These are phyloP conservation scores for Alternaria brassicae DNA, from an alignment of 2,329 filamentous ascomycete genomes.

Conservation along the genomic window DNA sequence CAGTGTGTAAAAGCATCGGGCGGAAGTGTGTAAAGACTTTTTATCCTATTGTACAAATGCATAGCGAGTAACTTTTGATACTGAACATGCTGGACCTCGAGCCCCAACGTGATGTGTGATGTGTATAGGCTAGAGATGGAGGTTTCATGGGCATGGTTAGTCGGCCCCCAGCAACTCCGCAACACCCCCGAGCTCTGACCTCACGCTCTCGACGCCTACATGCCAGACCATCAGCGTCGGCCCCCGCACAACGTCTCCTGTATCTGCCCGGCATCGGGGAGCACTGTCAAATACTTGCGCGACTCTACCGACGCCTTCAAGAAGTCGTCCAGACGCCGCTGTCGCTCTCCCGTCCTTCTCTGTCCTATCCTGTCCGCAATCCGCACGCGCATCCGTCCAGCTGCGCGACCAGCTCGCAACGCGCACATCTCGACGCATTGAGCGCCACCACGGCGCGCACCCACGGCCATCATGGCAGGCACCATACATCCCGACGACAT, in stretches of 20 bases:
- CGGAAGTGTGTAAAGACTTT: not conserved
- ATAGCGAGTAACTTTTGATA: not conserved
- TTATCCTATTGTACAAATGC: constrained; percentile 7
- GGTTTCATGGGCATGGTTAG: not conserved
- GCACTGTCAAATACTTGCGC: constrained; percentile 19
- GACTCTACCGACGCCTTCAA: constrained; percentile 14
- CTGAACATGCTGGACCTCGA: not conserved
- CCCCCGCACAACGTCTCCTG: constrained; percentile 23
- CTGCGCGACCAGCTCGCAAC: constrained; percentile 10
- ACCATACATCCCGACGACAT: constrained; percentile 50
- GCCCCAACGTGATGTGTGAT: not conserved
- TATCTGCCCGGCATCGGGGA: constrained; percentile 18
- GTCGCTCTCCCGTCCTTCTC: constrained; percentile 7
- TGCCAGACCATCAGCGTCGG: constrained; percentile 31
- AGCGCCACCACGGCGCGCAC: constrained; percentile 16
- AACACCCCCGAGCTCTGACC: constrained; percentile 35
- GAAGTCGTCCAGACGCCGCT: constrained; percentile 9
- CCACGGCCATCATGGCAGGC: constrained; percentile 44
- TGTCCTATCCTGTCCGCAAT: constrained; percentile 13
- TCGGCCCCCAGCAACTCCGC: constrained; percentile 22
- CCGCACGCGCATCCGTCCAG: constrained; percentile 11
- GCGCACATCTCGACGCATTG: constrained; percentile 18
- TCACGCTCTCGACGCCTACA: constrained; percentile 26
- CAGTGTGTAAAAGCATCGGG: constrained; percentile 13
- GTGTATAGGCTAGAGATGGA: not conserved